Base-by-base conservation (phyloP, 495 filamentous ascomycete genomes). In the Penicillium canariense region DNA sequence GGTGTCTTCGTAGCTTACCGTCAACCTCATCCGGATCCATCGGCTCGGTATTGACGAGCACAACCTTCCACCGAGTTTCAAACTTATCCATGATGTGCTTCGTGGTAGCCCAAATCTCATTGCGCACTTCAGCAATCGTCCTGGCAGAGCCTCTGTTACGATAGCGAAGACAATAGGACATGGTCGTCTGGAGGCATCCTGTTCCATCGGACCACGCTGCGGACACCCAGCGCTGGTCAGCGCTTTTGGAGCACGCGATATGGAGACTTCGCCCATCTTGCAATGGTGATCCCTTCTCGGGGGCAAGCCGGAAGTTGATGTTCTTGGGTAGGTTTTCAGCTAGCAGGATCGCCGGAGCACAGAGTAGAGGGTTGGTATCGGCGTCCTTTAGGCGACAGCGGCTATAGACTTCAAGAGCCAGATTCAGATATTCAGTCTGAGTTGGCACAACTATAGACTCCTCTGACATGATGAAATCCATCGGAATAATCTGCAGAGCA, bases 151-250 rank as follows among this genome's bases (percentile, higher is more conserved):
- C 72, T 43, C 78, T 79, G 25, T 81, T 80, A 56, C 86, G 82
- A 59, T 83, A 81, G 18, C 84, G 84, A 4, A 95, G 74, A 60
- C 88, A 88, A 68, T 95, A 95, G 2, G 89, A 89, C 26, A 88
- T 85, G 4, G 78, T 88, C 57, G 82, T 85, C 66, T 96, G 90
- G 52, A 88, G 80, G 35, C 75, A 81, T 0, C 94, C 95, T 22
- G 76, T 81, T 60, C 84, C 91, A 68, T 97, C 91, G 1, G 88
- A 89, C 95, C 95, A 99, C n/a, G 88, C 88, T 4, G 85, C 91
- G 1, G 87, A 87, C 40, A 97, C 68, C 95, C 95, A 99, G 15
- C 88, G 81, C 42, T 88, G 85, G 63, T 94, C 90, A 26, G 85
- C 72, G 64, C 89, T 93, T 55, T 85, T 84, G 0, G 87, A 87